Conservation (phyloP, 2,329 filamentous ascomycete species). For the Sclerotinia trifoliorum region DNA sequence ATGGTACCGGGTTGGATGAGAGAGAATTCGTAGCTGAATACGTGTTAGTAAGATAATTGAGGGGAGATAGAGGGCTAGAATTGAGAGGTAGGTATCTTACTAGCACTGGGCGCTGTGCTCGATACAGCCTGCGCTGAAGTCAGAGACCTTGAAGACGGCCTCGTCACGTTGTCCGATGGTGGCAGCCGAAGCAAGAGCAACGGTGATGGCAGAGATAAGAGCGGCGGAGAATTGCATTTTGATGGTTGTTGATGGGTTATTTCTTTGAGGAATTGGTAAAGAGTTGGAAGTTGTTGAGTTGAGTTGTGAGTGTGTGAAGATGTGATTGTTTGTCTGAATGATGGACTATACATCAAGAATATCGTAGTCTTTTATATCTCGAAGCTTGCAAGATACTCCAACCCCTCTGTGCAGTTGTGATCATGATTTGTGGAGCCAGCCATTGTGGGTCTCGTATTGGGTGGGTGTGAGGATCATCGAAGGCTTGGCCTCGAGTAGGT, state of each 20-base stretch:
- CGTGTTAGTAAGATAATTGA: not conserved
- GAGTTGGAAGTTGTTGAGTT: not conserved
- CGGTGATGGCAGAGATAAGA: slow-evolving; percentile 7
- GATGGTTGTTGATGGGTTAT: not conserved
- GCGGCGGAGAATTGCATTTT: slow-evolving; percentile 9
- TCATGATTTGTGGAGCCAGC: slow-evolving; percentile 19
- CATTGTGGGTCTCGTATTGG: slow-evolving; percentile 45
- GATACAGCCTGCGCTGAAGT: not conserved
- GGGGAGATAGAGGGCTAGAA: no score
- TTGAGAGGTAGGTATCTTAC: not conserved
- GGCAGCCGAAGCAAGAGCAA: slow-evolving; percentile 5
- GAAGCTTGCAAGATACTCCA: not conserved
- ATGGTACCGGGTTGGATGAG: not conserved
- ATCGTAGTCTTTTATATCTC: not conserved
- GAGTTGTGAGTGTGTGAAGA: slow-evolving; percentile 2
- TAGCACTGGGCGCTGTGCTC: not conserved
- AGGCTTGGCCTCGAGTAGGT: not conserved
- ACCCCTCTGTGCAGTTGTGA: not conserved
- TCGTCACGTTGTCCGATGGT: not conserved
- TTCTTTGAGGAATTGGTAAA: slow-evolving; percentile 2
- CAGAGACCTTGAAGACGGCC: not conserved
- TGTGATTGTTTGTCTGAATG: not conserved
- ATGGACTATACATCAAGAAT: not conserved
- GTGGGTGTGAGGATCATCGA: slow-evolving; percentile 37
- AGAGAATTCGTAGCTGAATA: not conserved